Evolutionary conservation across 495 filamentous ascomycete genomes (phyloP).

Genomic region (Podospora australis): DNA sequence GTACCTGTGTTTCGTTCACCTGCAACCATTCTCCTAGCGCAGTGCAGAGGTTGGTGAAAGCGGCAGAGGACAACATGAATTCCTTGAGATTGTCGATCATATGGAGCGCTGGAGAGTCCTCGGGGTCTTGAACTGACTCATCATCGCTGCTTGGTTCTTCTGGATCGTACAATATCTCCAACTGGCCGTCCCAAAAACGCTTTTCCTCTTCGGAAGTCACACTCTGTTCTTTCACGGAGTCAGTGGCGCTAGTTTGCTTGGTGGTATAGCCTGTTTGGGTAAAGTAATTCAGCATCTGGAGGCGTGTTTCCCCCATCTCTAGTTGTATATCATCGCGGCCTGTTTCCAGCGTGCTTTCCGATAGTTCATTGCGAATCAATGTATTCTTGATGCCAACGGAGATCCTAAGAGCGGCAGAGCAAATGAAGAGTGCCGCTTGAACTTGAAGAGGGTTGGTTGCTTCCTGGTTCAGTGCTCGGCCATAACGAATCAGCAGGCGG

Average conservation of each 20-base stretch:
- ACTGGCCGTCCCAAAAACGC: no score
- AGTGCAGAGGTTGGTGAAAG: background rate
- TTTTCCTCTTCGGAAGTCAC: no score
- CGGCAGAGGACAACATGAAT: constrained; percentile 1
- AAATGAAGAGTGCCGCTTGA: constrained; percentile 1
- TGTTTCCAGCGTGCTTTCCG: no score
- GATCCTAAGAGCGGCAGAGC: constrained; percentile 1
- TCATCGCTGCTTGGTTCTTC: background rate
- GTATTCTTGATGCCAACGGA: constrained; percentile 4
- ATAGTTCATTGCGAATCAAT: background rate
- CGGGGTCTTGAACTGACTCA: constrained; percentile 4
- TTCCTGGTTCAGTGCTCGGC: background rate
- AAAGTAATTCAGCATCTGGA: no score
- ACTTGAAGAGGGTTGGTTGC: background rate
- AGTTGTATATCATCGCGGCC: no score
- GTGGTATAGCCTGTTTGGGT: no score
- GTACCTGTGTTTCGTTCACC: background rate
- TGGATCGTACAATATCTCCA: no score
- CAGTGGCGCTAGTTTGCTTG: no score
- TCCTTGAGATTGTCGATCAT: constrained; percentile 5
- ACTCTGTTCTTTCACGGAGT: no score
- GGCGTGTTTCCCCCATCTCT: no score
- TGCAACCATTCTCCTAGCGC: background rate
- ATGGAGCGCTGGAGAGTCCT: background rate
- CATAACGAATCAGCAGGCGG: background rate